phyloP scores from a whole-genome alignment of 1,139 yeast species.

The Suhomyces wounanorum region DNA sequence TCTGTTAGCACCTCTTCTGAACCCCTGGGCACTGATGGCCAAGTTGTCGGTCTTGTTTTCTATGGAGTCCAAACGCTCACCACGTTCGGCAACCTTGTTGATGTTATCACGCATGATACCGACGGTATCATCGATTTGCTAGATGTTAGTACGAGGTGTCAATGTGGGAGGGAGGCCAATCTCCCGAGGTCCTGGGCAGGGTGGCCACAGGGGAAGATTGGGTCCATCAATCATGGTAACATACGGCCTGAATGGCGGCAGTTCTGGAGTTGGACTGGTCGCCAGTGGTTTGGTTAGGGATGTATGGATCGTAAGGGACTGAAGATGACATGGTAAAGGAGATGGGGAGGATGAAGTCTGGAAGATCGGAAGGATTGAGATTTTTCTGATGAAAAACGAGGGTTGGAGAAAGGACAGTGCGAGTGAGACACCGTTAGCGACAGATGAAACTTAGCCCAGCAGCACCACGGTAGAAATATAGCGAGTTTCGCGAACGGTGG shows the following conservation, averaged over 20 bases:
- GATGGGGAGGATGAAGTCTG: not conserved
- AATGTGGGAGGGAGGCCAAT: not conserved
- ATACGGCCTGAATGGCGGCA: constrained; percentile 82
- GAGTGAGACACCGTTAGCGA: not conserved
- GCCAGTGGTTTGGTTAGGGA: constrained; percentile 62
- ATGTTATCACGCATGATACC: constrained; percentile 98
- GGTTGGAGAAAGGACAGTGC: constrained; percentile 5
- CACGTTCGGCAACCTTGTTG: constrained; percentile 92
- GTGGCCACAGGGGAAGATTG: not conserved
- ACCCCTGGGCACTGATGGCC: constrained; percentile 92
- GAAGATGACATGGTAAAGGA: constrained; percentile 62
- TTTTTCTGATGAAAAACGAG: constrained; percentile 10
- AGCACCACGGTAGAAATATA: not conserved
- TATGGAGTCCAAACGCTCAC: constrained; percentile 89
- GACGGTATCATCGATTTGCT: constrained; percentile 95
- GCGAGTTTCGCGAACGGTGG: not conserved
- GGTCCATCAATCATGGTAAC: constrained; percentile 26
- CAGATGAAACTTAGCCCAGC: not conserved
- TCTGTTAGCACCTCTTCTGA: constrained; percentile 95
- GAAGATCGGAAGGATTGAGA: constrained; percentile 7
- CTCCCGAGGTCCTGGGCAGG: not conserved
- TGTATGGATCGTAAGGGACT: constrained; percentile 89
- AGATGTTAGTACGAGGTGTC: constrained; percentile 18
- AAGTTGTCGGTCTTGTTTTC: constrained; percentile 94
- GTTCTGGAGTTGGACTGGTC: constrained; percentile 65